phyloP scores from a whole-genome alignment of 495 filamentous ascomycete genomes.

The Umbilicaria muhlenbergii region DNA sequence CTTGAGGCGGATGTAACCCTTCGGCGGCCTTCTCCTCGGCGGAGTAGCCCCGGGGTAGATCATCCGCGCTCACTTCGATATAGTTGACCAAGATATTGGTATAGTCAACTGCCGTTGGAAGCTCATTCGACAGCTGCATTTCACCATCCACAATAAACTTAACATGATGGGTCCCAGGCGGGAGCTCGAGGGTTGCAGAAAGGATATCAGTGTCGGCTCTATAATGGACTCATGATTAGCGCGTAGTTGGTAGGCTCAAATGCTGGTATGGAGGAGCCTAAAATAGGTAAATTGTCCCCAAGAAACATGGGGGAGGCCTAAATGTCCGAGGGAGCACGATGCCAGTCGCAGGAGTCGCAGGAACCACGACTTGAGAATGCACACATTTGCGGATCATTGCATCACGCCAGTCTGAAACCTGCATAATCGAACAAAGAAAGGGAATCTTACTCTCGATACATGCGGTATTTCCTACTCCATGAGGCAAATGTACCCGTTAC shows the following conservation, averaged over 20 bases:
- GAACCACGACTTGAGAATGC: too few relatives aligned
- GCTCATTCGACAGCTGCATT: conserved; percentile 71
- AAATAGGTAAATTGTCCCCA: background rate
- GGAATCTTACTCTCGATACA: conserved; percentile 63
- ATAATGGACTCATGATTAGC: conserved; percentile 7
- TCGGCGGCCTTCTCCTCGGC: conserved; percentile 16
- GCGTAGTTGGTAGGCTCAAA: background rate
- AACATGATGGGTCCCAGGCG: conserved; percentile 88
- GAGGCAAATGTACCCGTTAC: conserved; percentile 93
- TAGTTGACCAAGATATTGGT: conserved; percentile 96
- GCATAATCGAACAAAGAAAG: conserved; percentile 6
- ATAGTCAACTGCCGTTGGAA: conserved; percentile 92
- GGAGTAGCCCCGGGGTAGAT: conserved; percentile 31
- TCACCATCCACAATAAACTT: conserved; percentile 90
- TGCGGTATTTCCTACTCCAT: conserved; percentile 81
- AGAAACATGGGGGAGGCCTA: background rate
- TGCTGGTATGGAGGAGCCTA: background rate
- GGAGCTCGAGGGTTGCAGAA: conserved; percentile 61
- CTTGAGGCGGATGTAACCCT: conserved; percentile 29
- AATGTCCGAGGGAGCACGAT: background rate
- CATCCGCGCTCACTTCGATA: conserved; percentile 77
- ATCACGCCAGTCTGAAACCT: too few relatives aligned
- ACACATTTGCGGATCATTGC: too few relatives aligned
- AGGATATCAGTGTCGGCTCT: conserved; percentile 33
- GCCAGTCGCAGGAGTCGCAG: background rate